A percentile compares a stretch with the other conserved stretches of the same genome.
Conservation (phyloP, 306 rosid genomes). For the Begonia peltatifolia region DNA sequence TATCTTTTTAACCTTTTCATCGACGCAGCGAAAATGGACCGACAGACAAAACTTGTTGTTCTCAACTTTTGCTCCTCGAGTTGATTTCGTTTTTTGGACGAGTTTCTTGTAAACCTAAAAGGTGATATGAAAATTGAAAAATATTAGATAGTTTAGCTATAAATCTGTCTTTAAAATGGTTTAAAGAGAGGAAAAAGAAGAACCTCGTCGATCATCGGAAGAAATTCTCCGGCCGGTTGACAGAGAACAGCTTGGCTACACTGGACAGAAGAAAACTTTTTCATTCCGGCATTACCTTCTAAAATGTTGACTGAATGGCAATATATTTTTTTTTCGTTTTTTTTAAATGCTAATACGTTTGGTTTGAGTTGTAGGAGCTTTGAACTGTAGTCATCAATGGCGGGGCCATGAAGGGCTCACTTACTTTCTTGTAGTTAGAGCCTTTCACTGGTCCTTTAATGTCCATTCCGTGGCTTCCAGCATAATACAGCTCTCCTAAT, state of each 20-base stretch:
- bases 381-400: no score
- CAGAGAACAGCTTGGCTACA: constrained; percentile 45
- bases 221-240: constrained; percentile 77
- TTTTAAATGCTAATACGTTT: no score
- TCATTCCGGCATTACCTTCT: no score
- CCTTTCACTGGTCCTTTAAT: constrained; percentile 74
- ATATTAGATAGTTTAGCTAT: no score
- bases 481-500: constrained; percentile 78
- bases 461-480: constrained; percentile 99
- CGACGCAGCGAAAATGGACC: constrained; percentile 89
- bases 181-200: background rate
- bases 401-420: constrained; percentile 7
- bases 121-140: no score
- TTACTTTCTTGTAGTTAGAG: constrained; percentile 51
- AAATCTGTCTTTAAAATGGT: no score
- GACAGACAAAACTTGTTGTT: constrained; percentile 75
- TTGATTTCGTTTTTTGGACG: constrained; percentile 54
- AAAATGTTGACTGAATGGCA: no score
- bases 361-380: no score
- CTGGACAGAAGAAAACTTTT: constrained; percentile 13
- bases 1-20: constrained; percentile 50
- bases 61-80: constrained; percentile 71
- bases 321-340: no score
- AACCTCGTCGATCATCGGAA: constrained; percentile 87
- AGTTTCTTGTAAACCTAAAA: constrained; percentile 43